A percentile compares a stretch with the other conserved stretches of the same genome.
These are phyloP conservation scores for Blastobotrys elegans DNA, from an alignment of 1,139 yeast genomes.

Conservation along the genomic window DNA sequence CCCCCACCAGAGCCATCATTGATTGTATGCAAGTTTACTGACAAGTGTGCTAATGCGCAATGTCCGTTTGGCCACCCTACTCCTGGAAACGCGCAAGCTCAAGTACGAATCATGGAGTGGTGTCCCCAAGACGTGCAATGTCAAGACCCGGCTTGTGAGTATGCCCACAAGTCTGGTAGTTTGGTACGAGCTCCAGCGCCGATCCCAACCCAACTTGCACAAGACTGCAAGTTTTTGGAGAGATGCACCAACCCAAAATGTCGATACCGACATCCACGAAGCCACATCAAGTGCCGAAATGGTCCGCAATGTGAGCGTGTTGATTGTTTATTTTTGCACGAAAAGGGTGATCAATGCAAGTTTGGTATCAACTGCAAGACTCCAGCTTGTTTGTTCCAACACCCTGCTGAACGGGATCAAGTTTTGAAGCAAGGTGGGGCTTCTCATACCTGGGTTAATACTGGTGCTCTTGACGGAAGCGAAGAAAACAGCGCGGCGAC, in stretches of 20 bases:
- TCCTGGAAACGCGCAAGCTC: constrained; percentile 70
- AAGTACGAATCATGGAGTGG: constrained; percentile 67
- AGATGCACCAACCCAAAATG: constrained; percentile 74
- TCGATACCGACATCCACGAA: constrained; percentile 78
- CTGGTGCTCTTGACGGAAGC: constrained; percentile 14
- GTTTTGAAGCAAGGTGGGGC: constrained; percentile 15
- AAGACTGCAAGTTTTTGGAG: constrained; percentile 74
- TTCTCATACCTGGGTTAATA: constrained; percentile 38
- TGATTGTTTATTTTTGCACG: constrained; percentile 81
- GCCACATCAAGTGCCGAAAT: constrained; percentile 69
- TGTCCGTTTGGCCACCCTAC: constrained; percentile 93
- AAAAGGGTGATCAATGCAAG: constrained; percentile 71
- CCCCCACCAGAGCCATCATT: constrained; percentile 12
- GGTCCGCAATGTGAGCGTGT: constrained; percentile 72
- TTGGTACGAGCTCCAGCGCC: constrained; percentile 27
- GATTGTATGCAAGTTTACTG: constrained; percentile 64
- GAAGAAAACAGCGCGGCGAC: constrained; percentile 35
- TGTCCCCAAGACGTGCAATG: constrained; percentile 69
- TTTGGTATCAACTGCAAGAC: constrained; percentile 73
- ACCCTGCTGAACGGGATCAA: constrained; percentile 64
- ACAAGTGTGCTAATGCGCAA: constrained; percentile 63
- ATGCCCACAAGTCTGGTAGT: constrained; percentile 76
- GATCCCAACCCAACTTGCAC: constrained; percentile 39
- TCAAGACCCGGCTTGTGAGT: constrained; percentile 53
- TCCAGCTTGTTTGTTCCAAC: constrained; percentile 63